phyloP scores from a whole-genome alignment of 768 basidiomycete genomes.

The Roridomyces roridus region DNA sequence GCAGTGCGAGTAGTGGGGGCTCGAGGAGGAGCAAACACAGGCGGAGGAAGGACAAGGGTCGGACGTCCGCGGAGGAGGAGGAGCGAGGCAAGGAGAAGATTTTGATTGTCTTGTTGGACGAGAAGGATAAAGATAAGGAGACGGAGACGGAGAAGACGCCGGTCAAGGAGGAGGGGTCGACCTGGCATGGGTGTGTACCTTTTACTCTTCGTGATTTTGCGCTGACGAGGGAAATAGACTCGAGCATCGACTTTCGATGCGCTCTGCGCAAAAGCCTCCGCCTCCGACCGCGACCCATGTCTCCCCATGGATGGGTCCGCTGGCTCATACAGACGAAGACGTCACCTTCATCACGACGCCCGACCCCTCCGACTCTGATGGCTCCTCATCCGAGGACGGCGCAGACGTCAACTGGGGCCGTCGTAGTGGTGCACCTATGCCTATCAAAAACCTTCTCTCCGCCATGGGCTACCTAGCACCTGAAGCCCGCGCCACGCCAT shows the following conservation, averaged over 20 bases:
- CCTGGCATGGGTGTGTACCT: constrained; percentile 19
- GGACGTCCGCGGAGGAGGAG: background rate
- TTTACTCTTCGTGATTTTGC: background rate
- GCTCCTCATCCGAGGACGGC: background rate
- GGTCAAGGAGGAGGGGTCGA: background rate
- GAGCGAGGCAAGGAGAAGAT: constrained; percentile 15
- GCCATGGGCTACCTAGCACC: constrained; percentile 17
- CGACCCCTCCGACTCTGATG: constrained; percentile 8
- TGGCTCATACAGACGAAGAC: constrained; percentile 13
- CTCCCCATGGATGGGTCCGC: constrained; percentile 17
- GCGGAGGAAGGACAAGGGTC: constrained; percentile 4
- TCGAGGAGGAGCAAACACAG: constrained; percentile 15
- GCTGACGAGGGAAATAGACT: constrained; percentile 1
- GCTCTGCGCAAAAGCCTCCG: constrained; percentile 3
- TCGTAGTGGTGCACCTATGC: background rate
- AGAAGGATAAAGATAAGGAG: constrained; percentile 8
- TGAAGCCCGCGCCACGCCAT: constrained; percentile 14
- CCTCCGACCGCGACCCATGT: constrained; percentile 2
- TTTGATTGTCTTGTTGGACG: constrained; percentile 19
- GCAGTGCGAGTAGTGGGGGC: constrained; percentile 15
- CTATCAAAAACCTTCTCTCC: constrained; percentile 12
- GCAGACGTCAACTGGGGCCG: background rate
- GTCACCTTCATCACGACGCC: constrained; percentile 15
- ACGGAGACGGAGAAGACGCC: background rate
- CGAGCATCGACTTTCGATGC: constrained; percentile 12